Conservation (phyloP, 306 rosid genomes). For the Fagus crenata region DNA sequence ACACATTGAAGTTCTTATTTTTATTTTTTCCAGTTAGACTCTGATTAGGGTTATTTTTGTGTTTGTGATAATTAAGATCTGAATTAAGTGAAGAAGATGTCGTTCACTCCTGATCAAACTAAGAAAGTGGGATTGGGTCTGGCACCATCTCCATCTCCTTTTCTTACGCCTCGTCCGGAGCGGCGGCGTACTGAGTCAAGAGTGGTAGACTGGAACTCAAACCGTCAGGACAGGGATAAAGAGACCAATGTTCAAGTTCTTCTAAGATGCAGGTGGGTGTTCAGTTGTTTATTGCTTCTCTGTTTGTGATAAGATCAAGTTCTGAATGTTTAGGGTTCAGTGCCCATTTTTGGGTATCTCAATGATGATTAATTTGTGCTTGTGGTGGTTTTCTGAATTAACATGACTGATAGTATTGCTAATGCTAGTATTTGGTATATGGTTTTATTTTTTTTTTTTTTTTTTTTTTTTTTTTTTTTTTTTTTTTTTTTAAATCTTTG, state of each 20-base stretch:
- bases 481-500: not conserved
- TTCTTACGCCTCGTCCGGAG: conserved; percentile 88
- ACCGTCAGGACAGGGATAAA: conserved; percentile 62
- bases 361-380: not conserved
- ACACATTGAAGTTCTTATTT: not conserved
- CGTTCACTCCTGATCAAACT: conserved; percentile 74
- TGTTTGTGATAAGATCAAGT: not conserved
- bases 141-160: conserved; percentile 71
- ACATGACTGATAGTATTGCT: not conserved
- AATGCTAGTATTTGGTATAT: not conserved
- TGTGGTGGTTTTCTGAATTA: not conserved
- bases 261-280: conserved; percentile 82
- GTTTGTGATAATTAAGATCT: conserved; percentile 11
- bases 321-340: not conserved
- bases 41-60: conserved; percentile 4
- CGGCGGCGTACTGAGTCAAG: conserved; percentile 65
- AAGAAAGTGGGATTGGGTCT: conserved; percentile 76
- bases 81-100: conserved; percentile 32
- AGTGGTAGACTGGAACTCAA: conserved; percentile 54
- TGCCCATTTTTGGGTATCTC: not conserved
- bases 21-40: not conserved
- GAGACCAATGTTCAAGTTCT: conserved; percentile 82
- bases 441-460: too few species aligned
- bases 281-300: not conserved
- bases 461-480: too few species aligned